Percentiles rank a stretch among this genome's conserved stretches.
These are phyloP conservation scores for Sedum album DNA, from an alignment of 164 flowering plant species.

Conservation along the genomic window DNA sequence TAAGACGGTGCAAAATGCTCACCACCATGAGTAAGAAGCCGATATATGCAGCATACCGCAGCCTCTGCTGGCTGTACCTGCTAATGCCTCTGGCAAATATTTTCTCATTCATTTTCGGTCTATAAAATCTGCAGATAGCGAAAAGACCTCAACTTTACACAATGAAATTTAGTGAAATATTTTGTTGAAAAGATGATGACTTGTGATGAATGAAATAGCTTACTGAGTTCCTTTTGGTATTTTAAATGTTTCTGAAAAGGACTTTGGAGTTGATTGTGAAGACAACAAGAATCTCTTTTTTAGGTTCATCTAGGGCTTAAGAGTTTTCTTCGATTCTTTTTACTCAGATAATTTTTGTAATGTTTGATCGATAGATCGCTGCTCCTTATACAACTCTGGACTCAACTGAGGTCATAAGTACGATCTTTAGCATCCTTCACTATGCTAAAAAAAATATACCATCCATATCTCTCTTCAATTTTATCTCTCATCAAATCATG, in stretches of 20 bases:
- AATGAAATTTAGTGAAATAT: background rate
- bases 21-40: slow-evolving; percentile 20
- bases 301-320: background rate
- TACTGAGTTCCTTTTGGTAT: background rate
- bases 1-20: slow-evolving; percentile 21
- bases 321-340: too few species aligned
- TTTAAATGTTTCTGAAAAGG: background rate
- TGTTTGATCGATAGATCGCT: too few species aligned
- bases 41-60: slow-evolving; percentile 27
- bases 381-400: too few species aligned
- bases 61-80: slow-evolving; percentile 23
- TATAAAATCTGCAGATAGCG: background rate
- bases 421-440: too few species aligned
- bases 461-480: too few species aligned
- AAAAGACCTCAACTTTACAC: background rate
- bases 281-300: slow-evolving; percentile 4
- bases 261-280: slow-evolving; percentile 10
- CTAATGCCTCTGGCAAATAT: slow-evolving; percentile 37
- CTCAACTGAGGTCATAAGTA: too few species aligned
- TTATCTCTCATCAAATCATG: too few species aligned
- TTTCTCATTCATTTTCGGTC: slow-evolving; percentile 20
- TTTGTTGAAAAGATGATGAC: background rate
- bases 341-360: too few species aligned
- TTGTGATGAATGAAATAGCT: background rate
- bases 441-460: too few species aligned